These are phyloP conservation scores for Harrya chromipes DNA, from an alignment of 768 basidiomycete species.

Conservation along the genomic window DNA sequence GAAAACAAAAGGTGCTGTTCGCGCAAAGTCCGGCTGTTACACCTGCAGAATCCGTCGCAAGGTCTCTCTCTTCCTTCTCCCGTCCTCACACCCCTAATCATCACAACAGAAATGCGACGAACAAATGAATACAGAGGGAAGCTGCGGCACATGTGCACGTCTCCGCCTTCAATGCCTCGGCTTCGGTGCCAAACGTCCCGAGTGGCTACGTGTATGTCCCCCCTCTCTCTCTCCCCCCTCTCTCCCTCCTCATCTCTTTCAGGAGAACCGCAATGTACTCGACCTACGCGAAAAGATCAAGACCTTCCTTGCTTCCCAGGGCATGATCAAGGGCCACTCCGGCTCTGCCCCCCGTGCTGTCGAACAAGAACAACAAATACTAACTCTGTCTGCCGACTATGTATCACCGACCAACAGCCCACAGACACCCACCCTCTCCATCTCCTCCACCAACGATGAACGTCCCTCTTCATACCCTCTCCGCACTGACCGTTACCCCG, in stretches of 20 bases:
- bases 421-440: constrained; percentile 47
- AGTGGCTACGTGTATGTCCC: constrained; percentile 74
- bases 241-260: constrained; percentile 13
- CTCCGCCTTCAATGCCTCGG: constrained; percentile 83
- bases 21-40: constrained; percentile 87
- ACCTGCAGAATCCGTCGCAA: constrained; percentile 85
- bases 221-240: background rate
- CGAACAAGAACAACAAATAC: constrained; percentile 55
- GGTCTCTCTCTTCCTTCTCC: constrained; percentile 40
- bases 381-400: constrained; percentile 45
- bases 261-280: constrained; percentile 70
- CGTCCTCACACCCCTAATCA: constrained; percentile 14
- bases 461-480: constrained; percentile 36
- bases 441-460: constrained; percentile 39
- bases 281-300: constrained; percentile 78
- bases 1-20: constrained; percentile 77
- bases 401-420: constrained; percentile 40
- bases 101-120: constrained; percentile 78
- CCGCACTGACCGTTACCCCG: constrained; percentile 26
- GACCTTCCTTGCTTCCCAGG: constrained; percentile 71
- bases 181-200: constrained; percentile 81
- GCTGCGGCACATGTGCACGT: constrained; percentile 74
- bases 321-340: constrained; percentile 88
- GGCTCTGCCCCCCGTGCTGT: constrained; percentile 58
- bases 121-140: constrained; percentile 54